phyloP scores from a whole-genome alignment of 2,329 filamentous ascomycete species.

The Hypoxylon sp. region DNA sequence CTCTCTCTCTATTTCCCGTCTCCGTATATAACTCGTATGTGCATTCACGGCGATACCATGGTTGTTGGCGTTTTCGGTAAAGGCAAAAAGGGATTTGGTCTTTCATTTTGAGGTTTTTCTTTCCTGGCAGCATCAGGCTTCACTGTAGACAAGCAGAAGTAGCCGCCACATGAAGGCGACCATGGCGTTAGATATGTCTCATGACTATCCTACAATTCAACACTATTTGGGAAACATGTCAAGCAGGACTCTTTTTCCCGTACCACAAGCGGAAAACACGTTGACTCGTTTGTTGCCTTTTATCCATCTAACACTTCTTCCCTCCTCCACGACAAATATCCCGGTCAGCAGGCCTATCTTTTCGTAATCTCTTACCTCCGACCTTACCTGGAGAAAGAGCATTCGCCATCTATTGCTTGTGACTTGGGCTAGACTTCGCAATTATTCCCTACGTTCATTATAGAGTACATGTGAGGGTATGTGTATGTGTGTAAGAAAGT shows the following conservation, averaged over 20 bases:
- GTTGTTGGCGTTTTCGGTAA: conserved; percentile 49
- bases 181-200: conserved; percentile 9
- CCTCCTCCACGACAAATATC: conserved; percentile 15
- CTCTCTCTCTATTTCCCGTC: conserved; percentile 1
- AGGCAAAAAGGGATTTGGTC: conserved; percentile 36
- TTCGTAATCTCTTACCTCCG: conserved; percentile 65
- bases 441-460: conserved; percentile 45
- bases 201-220: conserved; percentile 39
- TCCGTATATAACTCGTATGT: conserved; percentile 39
- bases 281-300: conserved; percentile 24
- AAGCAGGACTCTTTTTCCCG: conserved; percentile 19
- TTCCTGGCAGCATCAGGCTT: conserved; percentile 15
- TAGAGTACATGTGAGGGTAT: conserved; percentile 46
- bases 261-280: conserved; percentile 19
- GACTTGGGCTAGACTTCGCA: conserved; percentile 39
- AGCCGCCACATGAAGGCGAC: not conserved
- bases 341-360: conserved; percentile 54
- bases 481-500: conserved; percentile 33
- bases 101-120: conserved; percentile 20
- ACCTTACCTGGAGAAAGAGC: conserved; percentile 63
- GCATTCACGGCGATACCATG: conserved; percentile 53
- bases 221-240: conserved; percentile 21
- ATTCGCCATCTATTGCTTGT: conserved; percentile 49
- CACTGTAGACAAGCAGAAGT: conserved; percentile 6
- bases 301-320: conserved; percentile 12